These are phyloP conservation scores for Penicillium canariense DNA, from an alignment of 495 filamentous ascomycete genomes.

Conservation along the genomic window DNA sequence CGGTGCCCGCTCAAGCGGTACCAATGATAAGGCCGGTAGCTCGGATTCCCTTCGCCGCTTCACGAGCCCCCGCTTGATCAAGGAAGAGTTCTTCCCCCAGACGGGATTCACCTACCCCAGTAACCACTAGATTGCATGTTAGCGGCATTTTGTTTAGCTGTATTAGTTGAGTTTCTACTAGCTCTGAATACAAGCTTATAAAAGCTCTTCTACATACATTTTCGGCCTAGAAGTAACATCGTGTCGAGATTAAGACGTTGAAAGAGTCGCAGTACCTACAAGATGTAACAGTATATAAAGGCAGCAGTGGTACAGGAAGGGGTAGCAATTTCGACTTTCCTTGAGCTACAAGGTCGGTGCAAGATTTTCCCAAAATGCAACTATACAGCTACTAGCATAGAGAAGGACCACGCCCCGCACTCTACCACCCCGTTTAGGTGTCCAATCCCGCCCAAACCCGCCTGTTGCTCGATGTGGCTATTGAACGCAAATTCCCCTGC, in stretches of 20 bases:
- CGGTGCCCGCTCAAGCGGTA: slow-evolving; percentile 71
- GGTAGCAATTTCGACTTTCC: too few species aligned
- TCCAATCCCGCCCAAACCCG: neutral
- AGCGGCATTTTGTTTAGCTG: neutral
- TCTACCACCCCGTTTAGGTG: neutral
- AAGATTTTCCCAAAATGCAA: too few species aligned
- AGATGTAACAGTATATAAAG: too few species aligned
- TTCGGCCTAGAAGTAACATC: neutral
- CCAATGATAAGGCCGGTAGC: slow-evolving; percentile 81
- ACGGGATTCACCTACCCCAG: slow-evolving; percentile 67
- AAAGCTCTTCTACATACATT: neutral
- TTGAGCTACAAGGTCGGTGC: too few species aligned
- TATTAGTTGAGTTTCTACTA: neutral
- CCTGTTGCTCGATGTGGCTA: neutral
- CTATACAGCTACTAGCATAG: too few species aligned
- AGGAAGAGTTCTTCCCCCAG: slow-evolving; percentile 71
- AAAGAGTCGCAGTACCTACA: too few species aligned
- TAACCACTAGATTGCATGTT: slow-evolving; percentile 43
- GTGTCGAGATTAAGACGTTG: neutral
- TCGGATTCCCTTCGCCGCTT: slow-evolving; percentile 64
- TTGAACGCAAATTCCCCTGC: neutral
- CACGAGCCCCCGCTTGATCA: slow-evolving; percentile 69
- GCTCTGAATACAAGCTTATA: neutral
- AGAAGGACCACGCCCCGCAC: neutral
- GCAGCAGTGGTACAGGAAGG: too few species aligned